Conservation (phyloP, 495 filamentous ascomycete species). For the Beverwykella pulmonaria region DNA sequence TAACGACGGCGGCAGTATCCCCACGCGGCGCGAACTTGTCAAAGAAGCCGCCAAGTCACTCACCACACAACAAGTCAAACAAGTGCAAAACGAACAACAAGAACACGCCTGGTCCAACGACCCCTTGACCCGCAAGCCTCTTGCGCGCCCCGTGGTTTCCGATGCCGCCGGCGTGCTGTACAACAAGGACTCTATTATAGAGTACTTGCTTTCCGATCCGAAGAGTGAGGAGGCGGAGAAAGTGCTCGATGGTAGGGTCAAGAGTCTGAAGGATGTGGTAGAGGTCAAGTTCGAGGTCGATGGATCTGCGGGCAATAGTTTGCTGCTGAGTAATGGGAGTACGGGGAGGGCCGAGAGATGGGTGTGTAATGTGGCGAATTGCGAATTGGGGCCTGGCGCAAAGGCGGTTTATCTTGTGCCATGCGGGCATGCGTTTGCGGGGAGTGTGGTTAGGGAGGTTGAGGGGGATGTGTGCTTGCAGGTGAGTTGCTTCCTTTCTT, state of each 20-base stretch:
- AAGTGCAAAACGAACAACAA: conserved; percentile 78
- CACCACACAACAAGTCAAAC: conserved; percentile 88
- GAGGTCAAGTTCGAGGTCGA: conserved; percentile 79
- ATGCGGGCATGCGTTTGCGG: conserved; percentile 92
- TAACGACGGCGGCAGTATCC: conserved; percentile 94
- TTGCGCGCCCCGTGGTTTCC: conserved; percentile 76
- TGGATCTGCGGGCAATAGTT: conserved; percentile 44
- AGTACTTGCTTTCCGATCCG: conserved; percentile 68
- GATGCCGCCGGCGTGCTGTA: conserved; percentile 86
- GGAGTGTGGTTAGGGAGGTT: conserved; percentile 80
- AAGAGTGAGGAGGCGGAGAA: conserved; percentile 62
- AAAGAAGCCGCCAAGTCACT: conserved; percentile 79
- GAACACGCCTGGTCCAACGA: conserved; percentile 84
- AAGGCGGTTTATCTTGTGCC: conserved; percentile 90
- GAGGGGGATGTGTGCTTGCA: conserved; percentile 62
- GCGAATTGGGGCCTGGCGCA: conserved; percentile 76
- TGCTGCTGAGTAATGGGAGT: conserved; percentile 6
- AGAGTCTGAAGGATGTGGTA: conserved; percentile 81
- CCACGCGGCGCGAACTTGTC: conserved; percentile 92
- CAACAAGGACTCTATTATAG: conserved; percentile 89
- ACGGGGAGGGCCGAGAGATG: conserved; percentile 53
- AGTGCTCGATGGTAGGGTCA: conserved; percentile 71
- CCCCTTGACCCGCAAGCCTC: conserved; percentile 75
- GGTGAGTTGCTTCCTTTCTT: conserved; percentile 47
- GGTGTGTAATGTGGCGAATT: conserved; percentile 86